These are phyloP conservation scores for Colletotrichum melonis DNA, from an alignment of 2,329 filamentous ascomycete genomes.

Conservation along the genomic window DNA sequence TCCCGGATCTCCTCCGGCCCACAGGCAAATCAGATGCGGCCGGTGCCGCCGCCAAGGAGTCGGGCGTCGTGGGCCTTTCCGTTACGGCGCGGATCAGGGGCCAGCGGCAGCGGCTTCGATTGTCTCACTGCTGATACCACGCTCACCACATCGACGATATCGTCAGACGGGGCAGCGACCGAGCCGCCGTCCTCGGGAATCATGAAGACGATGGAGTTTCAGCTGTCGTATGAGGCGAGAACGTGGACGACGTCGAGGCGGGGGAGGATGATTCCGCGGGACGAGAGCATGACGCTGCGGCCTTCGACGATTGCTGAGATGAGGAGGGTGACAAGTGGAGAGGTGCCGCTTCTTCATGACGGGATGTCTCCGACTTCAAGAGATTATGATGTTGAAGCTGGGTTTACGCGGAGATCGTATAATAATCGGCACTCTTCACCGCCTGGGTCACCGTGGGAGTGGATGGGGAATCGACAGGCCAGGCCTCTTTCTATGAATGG, in stretches of 20 bases:
- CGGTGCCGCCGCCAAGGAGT: not conserved
- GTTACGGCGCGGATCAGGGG: not conserved
- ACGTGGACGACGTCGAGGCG: conserved; percentile 3
- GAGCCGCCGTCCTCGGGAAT: conserved; percentile 22
- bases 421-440: not conserved
- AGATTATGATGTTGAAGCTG: not conserved
- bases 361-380: not conserved
- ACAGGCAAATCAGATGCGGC: not conserved
- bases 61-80: conserved; percentile 16
- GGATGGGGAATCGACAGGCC: not conserved
- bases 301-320: conserved; percentile 13
- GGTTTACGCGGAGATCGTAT: too few relatives aligned
- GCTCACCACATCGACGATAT: not conserved
- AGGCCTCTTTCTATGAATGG: not conserved
- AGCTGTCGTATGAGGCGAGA: conserved; percentile 21
- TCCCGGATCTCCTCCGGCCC: conserved; percentile 24
- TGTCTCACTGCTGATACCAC: not conserved
- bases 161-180: not conserved
- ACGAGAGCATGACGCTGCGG: not conserved
- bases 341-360: not conserved
- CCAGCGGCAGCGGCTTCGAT: not conserved
- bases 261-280: not conserved
- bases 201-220: conserved; percentile 33
- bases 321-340: not conserved
- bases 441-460: not conserved